phyloP scores from a whole-genome alignment of 2,329 filamentous ascomycete species.

The Penicillium sclerotiorum region DNA sequence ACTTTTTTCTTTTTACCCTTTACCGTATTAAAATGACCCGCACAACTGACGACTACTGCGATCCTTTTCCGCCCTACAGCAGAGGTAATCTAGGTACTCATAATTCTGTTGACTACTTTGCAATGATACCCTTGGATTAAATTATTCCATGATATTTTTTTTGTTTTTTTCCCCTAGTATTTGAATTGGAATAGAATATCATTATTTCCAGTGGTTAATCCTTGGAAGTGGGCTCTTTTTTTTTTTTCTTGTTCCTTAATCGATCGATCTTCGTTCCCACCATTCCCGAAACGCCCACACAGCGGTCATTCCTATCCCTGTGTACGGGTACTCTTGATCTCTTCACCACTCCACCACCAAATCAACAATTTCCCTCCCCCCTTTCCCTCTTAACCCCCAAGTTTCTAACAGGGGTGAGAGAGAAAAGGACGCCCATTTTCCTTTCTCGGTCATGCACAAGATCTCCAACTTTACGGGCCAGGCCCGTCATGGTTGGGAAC shows the following conservation, averaged over 20 bases:
- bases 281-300: constrained; percentile 34
- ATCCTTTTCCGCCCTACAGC: not conserved
- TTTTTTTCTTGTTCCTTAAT: constrained; percentile 14
- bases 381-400: constrained; percentile 30
- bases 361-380: constrained; percentile 11
- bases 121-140: no score
- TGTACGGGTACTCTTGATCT: constrained; percentile 30
- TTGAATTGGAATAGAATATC: constrained; percentile 3
- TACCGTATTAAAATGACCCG: constrained; percentile 19
- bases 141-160: not conserved
- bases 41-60: constrained; percentile 12
- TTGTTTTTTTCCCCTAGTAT: not conserved
- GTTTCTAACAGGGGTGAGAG: constrained; percentile 39
- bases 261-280: constrained; percentile 34
- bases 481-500: constrained; percentile 69
- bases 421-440: constrained; percentile 22
- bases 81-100: no score
- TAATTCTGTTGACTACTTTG: no score
- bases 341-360: constrained; percentile 15
- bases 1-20: not conserved
- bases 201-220: constrained; percentile 2
- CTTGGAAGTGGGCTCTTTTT: constrained; percentile 19
- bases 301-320: constrained; percentile 37
- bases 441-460: constrained; percentile 60
- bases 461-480: constrained; percentile 68